Evolutionary conservation across 2,329 filamentous ascomycete genomes (phyloP), one percentile per base, ranked within the genome.

Genomic region (Ophiostoma sp.): DNA sequence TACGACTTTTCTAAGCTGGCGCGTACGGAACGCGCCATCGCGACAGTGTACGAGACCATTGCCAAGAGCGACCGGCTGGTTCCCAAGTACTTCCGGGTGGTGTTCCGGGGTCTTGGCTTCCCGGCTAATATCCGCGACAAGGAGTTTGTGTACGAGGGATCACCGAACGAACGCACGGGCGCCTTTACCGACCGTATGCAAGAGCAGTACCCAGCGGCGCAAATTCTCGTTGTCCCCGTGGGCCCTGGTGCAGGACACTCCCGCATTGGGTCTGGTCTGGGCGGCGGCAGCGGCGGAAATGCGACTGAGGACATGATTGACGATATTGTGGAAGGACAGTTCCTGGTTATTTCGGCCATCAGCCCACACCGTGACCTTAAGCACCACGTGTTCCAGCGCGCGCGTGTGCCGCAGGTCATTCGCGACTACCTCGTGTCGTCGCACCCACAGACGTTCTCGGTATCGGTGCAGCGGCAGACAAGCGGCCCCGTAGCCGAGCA

Each of bases 1-100:
- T 97, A 94, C 78, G 95, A 99, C 79, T 97, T 96, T 76, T 85
- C 90, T 44, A 97, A 99, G 80, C 85, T 99, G 33, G 94, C 95
- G 0, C 87, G 94, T 72, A 91, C 94, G 0, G 90, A 97, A 78
- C 86, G 93, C 72, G 93, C 94, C 7, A 97, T 97, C 81, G 94
- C 94, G 27, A 92, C 90, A 68, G 93, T 98, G 33, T 94, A 97
- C 78, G 95, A 98, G 78, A 90, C 86, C 17, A 91, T 97, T 72
- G 86, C 91, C 13, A 94, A 92, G 81, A 91, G 92, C 75, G 90
- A 94, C 69, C 90, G 89, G 74, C 81, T 89, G 23, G 87, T 90
- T 72, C 90, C 92, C 13, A 90, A 94, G 73, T 98, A 96, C 80
- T 98, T 96, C 86, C 90, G 92, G 73, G 94, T 98, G 36, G 85